Evolutionary conservation across 2,329 filamentous ascomycete genomes (phyloP).

Genomic region (Lasiodiplodia sp.): DNA sequence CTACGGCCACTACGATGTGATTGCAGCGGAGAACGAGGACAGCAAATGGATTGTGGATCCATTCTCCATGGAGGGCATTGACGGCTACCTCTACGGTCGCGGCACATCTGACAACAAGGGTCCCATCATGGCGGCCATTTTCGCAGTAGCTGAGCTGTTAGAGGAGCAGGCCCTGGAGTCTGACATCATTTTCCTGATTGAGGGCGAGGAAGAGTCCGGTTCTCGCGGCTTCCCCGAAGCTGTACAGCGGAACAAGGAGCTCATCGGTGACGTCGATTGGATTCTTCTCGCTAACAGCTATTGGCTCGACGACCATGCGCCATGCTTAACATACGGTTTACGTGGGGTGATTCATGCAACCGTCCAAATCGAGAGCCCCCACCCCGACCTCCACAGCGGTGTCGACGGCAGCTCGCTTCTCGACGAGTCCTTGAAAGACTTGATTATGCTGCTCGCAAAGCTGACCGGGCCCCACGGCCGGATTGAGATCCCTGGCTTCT

Average conservation of each 20-base stretch:
- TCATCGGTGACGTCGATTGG: constrained; percentile 92
- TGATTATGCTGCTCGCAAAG: constrained; percentile 81
- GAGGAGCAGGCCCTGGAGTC: constrained; percentile 84
- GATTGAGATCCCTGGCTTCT: constrained; percentile 87
- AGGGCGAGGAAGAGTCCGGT: constrained; percentile 95
- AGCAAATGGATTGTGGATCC: constrained; percentile 88
- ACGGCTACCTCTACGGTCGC: constrained; percentile 92
- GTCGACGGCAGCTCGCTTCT: constrained; percentile 93
- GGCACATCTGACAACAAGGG: constrained; percentile 99
- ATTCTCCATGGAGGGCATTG: constrained; percentile 86
- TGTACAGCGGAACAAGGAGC: constrained; percentile 77
- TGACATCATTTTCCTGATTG: constrained; percentile 92
- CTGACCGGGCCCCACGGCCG: constrained; percentile 82
- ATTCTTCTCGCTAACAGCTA: constrained; percentile 97
- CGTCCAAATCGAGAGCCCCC: constrained; percentile 82
- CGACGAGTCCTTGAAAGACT: constrained; percentile 90
- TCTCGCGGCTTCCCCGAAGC: constrained; percentile 89
- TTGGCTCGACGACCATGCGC: constrained; percentile 95
- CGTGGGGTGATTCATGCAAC: constrained; percentile 94
- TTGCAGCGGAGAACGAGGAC: constrained; percentile 83
- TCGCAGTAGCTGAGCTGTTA: constrained; percentile 88
- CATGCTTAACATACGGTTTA: constrained; percentile 92
- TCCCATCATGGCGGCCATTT: constrained; percentile 90
- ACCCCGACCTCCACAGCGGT: constrained; percentile 91
- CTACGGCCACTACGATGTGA: constrained; percentile 98